Evolutionary conservation across 768 basidiomycete species (phyloP).

Genomic region (Crassisporium funariophilum): DNA sequence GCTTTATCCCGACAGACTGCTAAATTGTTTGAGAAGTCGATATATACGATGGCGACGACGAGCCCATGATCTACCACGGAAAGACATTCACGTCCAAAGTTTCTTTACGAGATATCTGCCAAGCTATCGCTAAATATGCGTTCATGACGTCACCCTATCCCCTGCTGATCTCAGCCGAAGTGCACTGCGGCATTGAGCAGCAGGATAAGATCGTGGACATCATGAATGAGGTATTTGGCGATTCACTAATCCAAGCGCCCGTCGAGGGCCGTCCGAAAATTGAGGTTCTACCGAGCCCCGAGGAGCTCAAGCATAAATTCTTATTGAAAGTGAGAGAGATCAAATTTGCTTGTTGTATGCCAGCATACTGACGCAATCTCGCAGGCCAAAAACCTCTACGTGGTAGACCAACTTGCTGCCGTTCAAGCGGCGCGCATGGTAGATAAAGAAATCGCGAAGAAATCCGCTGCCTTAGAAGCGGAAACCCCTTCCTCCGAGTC

Average conservation of each 20-base stretch:
- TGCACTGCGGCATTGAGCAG: constrained; percentile 79
- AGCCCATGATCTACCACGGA: constrained; percentile 88
- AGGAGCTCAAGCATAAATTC: constrained; percentile 76
- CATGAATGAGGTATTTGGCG: constrained; percentile 57
- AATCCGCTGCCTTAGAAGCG: constrained; percentile 60
- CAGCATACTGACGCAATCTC: not conserved
- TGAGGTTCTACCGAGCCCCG: constrained; percentile 78
- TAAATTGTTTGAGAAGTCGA: constrained; percentile 68
- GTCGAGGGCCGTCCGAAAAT: constrained; percentile 47
- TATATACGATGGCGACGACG: constrained; percentile 84
- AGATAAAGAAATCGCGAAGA: constrained; percentile 43
- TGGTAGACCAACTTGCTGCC: constrained; percentile 79
- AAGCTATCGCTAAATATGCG: constrained; percentile 85
- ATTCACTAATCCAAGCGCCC: constrained; percentile 39
- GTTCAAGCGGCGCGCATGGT: constrained; percentile 51
- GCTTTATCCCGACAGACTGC: constrained; percentile 1
- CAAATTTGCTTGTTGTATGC: not conserved
- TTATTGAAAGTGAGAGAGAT: constrained; percentile 75
- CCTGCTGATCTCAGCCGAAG: constrained; percentile 90
- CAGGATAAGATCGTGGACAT: constrained; percentile 81
- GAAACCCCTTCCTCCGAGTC: constrained; percentile 20
- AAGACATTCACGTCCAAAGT: constrained; percentile 87
- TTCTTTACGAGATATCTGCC: constrained; percentile 75
- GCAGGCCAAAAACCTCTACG: constrained; percentile 86
- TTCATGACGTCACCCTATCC: constrained; percentile 92